Base-by-base conservation (phyloP, 192 early-diverging fungal genomes). In the Cladochytrium replicatum region DNA sequence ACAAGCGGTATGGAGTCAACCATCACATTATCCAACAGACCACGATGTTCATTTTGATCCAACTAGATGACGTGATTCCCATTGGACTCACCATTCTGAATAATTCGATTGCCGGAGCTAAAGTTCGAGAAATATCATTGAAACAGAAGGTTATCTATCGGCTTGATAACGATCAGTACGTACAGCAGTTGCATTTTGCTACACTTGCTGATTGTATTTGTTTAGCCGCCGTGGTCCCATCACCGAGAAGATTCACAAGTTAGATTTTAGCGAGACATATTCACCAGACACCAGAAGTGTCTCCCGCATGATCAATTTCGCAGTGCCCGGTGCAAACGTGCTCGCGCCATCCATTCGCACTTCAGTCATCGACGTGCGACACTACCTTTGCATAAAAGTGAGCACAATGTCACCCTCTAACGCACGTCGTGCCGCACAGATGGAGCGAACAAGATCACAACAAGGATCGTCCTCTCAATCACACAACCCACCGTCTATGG, bases 91-190 rank as follows among this genome's bases (percentile, higher is more conserved):
- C 55, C 7, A 55, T 66, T 21, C 43, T 46, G 11, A 66, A 66
- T 38, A 48, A 66, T 24, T 66, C 64, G 3, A 40, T 38, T 24
- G 31, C 42, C 41, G 64, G 55, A 4, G 37, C 48, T 1, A 23
- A 51, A 0, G 17, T 66, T 7, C 32, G 57, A 9, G 57, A 55
- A 4, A 30, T 66, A 1, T 51, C 21, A 24, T 21, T 66, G 5
- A 66, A 66, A 30, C 64, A 66, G 49, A 38, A 50, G 17, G 58
- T 47, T 13, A 51, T 32, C 22, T 66, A 66, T 47, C 40, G 53
- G 24, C n/a, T n/a, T n/a, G n/a, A n/a, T n/a, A n/a, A n/a, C n/a
- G n/a, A n/a, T n/a, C n/a, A n/a, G n/a, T n/a, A n/a, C n/a, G n/a
- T n/a, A n/a, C n/a, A n/a, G n/a, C n/a, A n/a, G n/a, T n/a, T n/a